phyloP scores from a whole-genome alignment of 2,329 filamentous ascomycete species.

The Aspergillus sp. region DNA sequence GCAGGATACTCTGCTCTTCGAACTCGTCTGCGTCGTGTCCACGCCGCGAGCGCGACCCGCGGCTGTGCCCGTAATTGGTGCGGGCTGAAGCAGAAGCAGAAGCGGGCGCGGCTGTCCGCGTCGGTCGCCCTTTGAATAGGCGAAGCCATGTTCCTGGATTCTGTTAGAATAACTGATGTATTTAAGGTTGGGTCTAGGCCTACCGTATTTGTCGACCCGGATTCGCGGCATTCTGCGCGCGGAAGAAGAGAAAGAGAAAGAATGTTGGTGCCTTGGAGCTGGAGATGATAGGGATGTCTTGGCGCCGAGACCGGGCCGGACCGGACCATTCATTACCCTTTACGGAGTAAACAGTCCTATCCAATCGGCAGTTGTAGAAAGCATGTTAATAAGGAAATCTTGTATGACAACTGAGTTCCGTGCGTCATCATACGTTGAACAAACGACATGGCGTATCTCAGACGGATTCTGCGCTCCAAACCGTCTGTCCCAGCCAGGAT shows the following conservation, averaged over 20 bases:
- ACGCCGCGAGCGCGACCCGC: neutral
- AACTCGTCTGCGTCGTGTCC: neutral
- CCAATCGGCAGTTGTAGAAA: no score
- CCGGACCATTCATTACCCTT: no score
- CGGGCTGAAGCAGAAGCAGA: neutral
- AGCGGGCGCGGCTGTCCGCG: neutral
- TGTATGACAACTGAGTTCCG: no score
- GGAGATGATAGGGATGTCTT: neutral
- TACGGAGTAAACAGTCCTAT: no score
- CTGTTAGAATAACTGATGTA: neutral
- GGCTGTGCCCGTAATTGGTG: neutral
- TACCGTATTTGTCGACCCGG: conserved; percentile 4
- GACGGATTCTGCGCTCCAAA: conserved; percentile 9
- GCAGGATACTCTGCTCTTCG: neutral
- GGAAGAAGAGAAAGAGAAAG: neutral
- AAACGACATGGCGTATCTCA: neutral
- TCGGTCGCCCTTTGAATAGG: neutral
- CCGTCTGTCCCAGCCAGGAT: conserved; percentile 1
- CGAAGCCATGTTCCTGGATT: neutral
- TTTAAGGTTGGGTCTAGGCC: neutral
- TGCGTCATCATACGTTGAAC: no score
- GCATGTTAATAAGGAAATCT: no score
- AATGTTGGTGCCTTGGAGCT: neutral
- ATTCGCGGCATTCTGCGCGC: neutral
- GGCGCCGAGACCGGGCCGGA: neutral